These are phyloP conservation scores for Tolypocladium ovalisporum DNA, from an alignment of 2,329 filamentous ascomycete species.

Conservation along the genomic window DNA sequence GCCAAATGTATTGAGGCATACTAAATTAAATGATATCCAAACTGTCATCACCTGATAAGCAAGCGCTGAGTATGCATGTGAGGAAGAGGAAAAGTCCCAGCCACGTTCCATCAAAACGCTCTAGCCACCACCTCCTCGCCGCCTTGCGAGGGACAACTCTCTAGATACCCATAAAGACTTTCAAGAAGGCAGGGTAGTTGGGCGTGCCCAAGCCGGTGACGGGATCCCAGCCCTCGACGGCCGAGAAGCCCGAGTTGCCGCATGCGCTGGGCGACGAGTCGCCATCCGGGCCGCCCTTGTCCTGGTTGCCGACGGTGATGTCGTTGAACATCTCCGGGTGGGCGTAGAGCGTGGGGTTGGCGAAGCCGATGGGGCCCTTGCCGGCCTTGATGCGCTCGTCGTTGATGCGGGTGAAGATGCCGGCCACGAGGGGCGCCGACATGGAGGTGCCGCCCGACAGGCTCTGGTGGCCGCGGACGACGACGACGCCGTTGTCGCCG, in stretches of 20 bases:
- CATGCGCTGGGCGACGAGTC: slow-evolving; percentile 5
- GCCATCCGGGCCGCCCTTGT: slow-evolving; percentile 5
- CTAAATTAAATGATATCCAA: background rate
- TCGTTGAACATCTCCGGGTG: slow-evolving; percentile 7
- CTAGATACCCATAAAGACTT: slow-evolving; percentile 25
- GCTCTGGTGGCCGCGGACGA: slow-evolving; percentile 27
- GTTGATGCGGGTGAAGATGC: slow-evolving; percentile 21
- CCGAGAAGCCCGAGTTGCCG: slow-evolving; percentile 9
- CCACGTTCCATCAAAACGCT: background rate
- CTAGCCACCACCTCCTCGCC: background rate
- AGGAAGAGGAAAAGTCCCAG: background rate
- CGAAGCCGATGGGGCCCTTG: slow-evolving; percentile 18
- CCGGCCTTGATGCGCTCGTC: slow-evolving; percentile 16
- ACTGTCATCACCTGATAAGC: background rate
- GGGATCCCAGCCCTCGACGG: slow-evolving; percentile 9
- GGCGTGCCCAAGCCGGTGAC: slow-evolving; percentile 10
- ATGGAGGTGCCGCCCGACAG: slow-evolving; percentile 38
- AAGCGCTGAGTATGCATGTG: background rate
- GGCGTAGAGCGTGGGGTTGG: slow-evolving; percentile 18
- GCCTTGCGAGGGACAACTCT: background rate
- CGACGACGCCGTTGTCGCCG: slow-evolving; percentile 12
- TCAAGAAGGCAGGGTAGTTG: slow-evolving; percentile 16
- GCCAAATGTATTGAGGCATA: background rate
- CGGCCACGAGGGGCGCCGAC: slow-evolving; percentile 21
- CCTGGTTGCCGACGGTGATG: slow-evolving; percentile 7